Conservation (phyloP, 192 early-diverging fungal species). For the Linnemannia hyalina region DNA sequence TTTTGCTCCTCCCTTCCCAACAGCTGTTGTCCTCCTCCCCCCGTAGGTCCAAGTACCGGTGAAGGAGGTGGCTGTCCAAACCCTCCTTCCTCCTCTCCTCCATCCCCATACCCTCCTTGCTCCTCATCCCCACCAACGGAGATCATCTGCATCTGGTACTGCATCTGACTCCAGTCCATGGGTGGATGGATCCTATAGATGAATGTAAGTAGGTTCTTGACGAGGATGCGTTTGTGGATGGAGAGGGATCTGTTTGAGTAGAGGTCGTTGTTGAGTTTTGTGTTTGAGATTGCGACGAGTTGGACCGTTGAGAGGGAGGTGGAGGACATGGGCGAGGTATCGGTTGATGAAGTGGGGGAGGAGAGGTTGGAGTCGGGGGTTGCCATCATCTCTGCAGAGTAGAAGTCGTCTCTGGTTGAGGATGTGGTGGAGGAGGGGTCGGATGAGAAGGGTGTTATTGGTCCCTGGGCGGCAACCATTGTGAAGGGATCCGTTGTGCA, state of each 20-base stretch:
- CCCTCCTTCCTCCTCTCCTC: not conserved
- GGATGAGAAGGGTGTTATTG: conserved; percentile 18
- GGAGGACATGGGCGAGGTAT: not conserved
- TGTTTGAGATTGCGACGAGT: conserved; percentile 33
- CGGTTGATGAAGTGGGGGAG: not conserved
- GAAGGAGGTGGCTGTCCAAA: not conserved
- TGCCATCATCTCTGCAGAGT: not conserved
- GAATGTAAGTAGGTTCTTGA: conserved; percentile 47
- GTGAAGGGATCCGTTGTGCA: too few species aligned
- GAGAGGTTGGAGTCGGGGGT: not conserved
- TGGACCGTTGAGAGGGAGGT: conserved; percentile 23
- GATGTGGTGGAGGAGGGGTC: not conserved
- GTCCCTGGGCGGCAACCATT: not conserved
- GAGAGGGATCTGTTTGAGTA: conserved; percentile 45
- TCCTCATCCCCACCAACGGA: not conserved
- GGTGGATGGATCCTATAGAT: conserved; percentile 28
- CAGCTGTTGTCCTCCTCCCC: conserved; percentile 4
- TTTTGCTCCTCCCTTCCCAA: conserved; percentile 45
- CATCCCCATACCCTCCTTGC: not conserved
- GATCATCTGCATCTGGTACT: conserved; percentile 16
- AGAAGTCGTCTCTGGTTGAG: not conserved
- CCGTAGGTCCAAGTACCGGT: not conserved
- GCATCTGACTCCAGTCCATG: conserved; percentile 39
- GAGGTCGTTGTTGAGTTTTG: conserved; percentile 46
- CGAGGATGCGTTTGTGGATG: conserved; percentile 50